These are phyloP conservation scores for Termitomyces sp. DNA, from an alignment of 768 basidiomycete genomes.

Conservation along the genomic window DNA sequence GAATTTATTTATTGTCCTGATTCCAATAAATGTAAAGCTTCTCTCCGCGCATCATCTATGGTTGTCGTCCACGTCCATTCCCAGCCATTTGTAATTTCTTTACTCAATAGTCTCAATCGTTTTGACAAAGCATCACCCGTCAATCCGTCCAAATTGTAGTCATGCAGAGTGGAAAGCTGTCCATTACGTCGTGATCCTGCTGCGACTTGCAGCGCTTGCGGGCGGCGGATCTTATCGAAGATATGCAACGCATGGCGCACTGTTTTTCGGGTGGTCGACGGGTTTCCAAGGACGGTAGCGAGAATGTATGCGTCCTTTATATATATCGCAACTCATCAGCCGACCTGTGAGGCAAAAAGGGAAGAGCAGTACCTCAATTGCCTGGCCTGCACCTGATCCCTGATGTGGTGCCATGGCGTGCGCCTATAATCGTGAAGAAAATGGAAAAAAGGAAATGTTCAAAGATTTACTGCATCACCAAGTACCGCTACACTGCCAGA, in stretches of 20 bases:
- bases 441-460: neutral
- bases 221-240: conserved; percentile 46
- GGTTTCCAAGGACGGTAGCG: conserved; percentile 39
- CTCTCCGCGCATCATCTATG: conserved; percentile 32
- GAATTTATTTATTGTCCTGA: neutral
- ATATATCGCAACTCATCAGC: neutral
- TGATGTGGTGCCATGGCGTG: conserved; percentile 52
- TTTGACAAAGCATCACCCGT: conserved; percentile 21
- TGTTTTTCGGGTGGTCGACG: conserved; percentile 29
- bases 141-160: conserved; percentile 22
- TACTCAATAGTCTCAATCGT: conserved; percentile 32
- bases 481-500: conserved; percentile 43
- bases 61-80: conserved; percentile 57
- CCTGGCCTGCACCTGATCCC: conserved; percentile 55
- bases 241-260: conserved; percentile 35
- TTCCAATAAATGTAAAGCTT: conserved; percentile 28
- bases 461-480: conserved; percentile 40
- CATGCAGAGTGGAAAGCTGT: conserved; percentile 33
- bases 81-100: conserved; percentile 44
- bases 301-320: conserved; percentile 47
- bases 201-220: conserved; percentile 32
- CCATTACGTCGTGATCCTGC: conserved; percentile 35
- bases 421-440: conserved; percentile 23
- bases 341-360: neutral
- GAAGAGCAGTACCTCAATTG: conserved; percentile 37